Percentiles rank a stretch among this genome's conserved stretches.
phyloP scores from a whole-genome alignment of 2,329 filamentous ascomycete genomes.

The Saccharata proteae region DNA sequence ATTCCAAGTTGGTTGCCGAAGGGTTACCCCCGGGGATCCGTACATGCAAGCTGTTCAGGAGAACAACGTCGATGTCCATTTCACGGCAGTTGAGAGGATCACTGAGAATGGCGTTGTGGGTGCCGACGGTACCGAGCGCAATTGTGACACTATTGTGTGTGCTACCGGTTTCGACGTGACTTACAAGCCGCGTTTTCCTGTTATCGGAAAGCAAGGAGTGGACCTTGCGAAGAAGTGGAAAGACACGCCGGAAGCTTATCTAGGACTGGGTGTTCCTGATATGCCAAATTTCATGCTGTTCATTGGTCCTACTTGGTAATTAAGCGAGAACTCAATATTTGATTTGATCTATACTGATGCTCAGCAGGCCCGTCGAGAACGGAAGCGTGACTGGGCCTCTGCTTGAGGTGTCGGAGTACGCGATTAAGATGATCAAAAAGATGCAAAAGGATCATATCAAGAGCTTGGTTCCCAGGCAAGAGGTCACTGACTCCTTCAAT shows the following conservation, averaged over 20 bases:
- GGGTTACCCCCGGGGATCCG: conserved; percentile 38
- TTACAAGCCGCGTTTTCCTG: conserved; percentile 30
- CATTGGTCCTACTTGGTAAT: conserved; percentile 25
- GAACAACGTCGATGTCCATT: conserved; percentile 39
- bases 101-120: conserved; percentile 35
- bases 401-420: conserved; percentile 26
- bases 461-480: conserved; percentile 28
- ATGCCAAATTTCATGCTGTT: conserved; percentile 33
- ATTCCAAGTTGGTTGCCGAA: conserved; percentile 33
- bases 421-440: conserved; percentile 31
- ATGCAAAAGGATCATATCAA: conserved; percentile 35
- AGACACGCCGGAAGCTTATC: conserved; percentile 26
- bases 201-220: conserved; percentile 29
- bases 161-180: conserved; percentile 35
- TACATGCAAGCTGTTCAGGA: conserved; percentile 41
- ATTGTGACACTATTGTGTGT: conserved; percentile 32
- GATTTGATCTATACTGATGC: conserved; percentile 3
- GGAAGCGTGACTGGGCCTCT: conserved; percentile 32
- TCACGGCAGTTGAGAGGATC: conserved; percentile 33
- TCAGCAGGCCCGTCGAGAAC: conserved; percentile 31
- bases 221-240: conserved; percentile 30
- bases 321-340: no score
- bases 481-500: conserved; percentile 31
- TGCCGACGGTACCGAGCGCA: conserved; percentile 28
- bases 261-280: conserved; percentile 30